Conservation (phyloP, 169 alveolate species). For the Eimeria brunetti region DNA sequence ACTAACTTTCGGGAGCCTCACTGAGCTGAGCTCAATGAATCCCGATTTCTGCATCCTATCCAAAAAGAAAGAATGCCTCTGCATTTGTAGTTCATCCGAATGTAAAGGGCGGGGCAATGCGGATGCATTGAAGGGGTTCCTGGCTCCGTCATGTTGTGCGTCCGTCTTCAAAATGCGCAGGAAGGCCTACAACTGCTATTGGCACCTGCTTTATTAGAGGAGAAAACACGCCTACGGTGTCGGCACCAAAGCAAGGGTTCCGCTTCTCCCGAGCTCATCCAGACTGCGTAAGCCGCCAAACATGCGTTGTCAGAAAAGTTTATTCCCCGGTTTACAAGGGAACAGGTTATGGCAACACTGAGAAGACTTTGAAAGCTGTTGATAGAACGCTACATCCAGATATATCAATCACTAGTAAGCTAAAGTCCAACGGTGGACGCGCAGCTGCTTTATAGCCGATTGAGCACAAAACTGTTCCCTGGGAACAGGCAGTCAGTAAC, state of each 20-base stretch:
- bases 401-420: not conserved
- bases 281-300: not conserved
- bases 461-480: too few species aligned
- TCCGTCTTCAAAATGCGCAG: not conserved
- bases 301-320: not conserved
- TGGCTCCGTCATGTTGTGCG: not conserved
- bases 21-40: not conserved
- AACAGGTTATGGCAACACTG: not conserved
- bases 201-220: not conserved
- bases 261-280: not conserved
- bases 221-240: too few species aligned
- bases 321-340: not conserved
- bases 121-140: not conserved
- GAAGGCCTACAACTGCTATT: not conserved
- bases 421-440: too few species aligned
- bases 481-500: too few species aligned
- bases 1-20: not conserved
- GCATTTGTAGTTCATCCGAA: not conserved
- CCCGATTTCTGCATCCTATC: not conserved
- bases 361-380: not conserved
- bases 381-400: not conserved
- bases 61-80: not conserved
- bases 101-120: not conserved
- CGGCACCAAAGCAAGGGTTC: not conserved
- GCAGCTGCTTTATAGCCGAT: too few species aligned